phyloP scores from a whole-genome alignment of 768 basidiomycete species.

The Auriscalpium orientale region DNA sequence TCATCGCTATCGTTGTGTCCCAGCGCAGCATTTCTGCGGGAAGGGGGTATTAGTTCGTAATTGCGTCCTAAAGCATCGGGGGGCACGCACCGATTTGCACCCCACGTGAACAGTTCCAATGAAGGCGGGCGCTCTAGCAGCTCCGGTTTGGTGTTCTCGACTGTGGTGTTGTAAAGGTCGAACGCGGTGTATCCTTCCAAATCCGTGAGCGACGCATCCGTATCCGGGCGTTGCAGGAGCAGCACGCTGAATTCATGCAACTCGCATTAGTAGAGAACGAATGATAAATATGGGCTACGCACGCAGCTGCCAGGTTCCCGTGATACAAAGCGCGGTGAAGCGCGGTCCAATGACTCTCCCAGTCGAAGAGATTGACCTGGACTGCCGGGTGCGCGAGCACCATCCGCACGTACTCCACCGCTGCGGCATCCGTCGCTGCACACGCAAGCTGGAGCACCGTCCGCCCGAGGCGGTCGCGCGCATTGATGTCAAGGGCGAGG shows the following conservation, averaged over 20 bases:
- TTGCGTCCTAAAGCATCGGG: not conserved
- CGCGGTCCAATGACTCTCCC: slow-evolving; percentile 86
- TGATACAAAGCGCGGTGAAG: slow-evolving; percentile 80
- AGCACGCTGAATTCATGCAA: slow-evolving; percentile 44
- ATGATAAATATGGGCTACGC: slow-evolving; percentile 21
- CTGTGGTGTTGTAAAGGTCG: slow-evolving; percentile 69
- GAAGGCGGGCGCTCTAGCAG: slow-evolving; percentile 1
- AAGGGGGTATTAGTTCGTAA: not conserved
- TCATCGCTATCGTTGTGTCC: slow-evolving; percentile 79
- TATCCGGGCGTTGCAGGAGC: slow-evolving; percentile 67
- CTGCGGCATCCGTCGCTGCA: slow-evolving; percentile 47
- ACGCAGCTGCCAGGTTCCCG: slow-evolving; percentile 70
- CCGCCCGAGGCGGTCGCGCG: slow-evolving; percentile 60
- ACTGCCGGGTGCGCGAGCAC: slow-evolving; percentile 71
- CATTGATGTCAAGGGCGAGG: slow-evolving; percentile 54
- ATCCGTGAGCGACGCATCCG: slow-evolving; percentile 69
- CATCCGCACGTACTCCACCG: slow-evolving; percentile 68
- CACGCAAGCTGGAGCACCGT: slow-evolving; percentile 81
- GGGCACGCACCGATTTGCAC: slow-evolving; percentile 45
- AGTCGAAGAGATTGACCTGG: slow-evolving; percentile 73
- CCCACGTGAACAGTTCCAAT: slow-evolving; percentile 80
- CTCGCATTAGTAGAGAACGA: not conserved
- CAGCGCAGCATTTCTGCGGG: slow-evolving; percentile 72
- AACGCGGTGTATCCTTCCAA: slow-evolving; percentile 84
- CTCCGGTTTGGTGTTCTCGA: slow-evolving; percentile 11